phyloP scores from a whole-genome alignment of 768 basidiomycete genomes.

The Lanmaoa pseudosensibilis region DNA sequence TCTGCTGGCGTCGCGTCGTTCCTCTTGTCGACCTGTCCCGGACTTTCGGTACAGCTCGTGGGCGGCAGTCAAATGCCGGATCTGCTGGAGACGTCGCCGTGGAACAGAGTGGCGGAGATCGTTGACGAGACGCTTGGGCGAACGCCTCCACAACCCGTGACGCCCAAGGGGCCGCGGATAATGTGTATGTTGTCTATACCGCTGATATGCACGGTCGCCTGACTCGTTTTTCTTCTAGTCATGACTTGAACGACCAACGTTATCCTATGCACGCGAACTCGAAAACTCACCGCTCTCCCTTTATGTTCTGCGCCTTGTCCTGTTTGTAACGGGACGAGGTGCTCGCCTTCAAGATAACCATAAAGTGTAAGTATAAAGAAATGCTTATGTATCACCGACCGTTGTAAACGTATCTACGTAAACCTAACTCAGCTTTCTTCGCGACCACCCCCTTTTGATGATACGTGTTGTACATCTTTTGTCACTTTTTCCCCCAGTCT shows the following conservation, averaged over 20 bases:
- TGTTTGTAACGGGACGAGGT: neutral
- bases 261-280: neutral
- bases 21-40: conserved; percentile 13
- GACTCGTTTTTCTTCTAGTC: neutral
- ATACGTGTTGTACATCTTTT: no score
- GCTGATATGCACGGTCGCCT: neutral
- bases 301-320: neutral
- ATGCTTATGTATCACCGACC: neutral
- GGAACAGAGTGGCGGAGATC: conserved; percentile 22
- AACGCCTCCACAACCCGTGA: conserved; percentile 2
- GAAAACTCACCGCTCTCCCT: no score
- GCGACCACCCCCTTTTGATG: no score
- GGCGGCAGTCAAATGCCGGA: conserved; percentile 6
- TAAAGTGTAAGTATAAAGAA: neutral
- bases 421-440: no score
- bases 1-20: conserved; percentile 17
- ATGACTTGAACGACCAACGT: conserved; percentile 16
- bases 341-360: neutral
- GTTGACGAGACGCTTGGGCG: conserved; percentile 18
- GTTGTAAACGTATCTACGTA: neutral
- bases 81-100: conserved; percentile 18
- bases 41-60: conserved; percentile 5
- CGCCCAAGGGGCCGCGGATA: conserved; percentile 7
- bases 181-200: conserved; percentile 18
- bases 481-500: no score